phyloP scores from a whole-genome alignment of 2,329 filamentous ascomycete species.

The Diplocarpon rosae region DNA sequence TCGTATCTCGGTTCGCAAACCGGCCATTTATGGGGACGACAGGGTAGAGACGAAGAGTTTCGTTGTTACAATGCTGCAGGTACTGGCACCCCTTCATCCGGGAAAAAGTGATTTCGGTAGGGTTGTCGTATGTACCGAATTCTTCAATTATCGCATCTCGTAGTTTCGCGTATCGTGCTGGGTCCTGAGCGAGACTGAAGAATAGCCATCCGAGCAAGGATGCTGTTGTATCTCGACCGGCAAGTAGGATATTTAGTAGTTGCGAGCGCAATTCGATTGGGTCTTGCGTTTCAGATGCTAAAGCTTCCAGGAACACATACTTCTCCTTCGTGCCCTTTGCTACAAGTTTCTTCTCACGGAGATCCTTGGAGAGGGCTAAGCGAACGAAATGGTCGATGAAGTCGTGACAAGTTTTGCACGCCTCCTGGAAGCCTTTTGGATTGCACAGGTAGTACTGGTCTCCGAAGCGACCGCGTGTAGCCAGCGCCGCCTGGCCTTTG shows the following conservation, averaged over 20 bases:
- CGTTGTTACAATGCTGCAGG: slow-evolving; percentile 23
- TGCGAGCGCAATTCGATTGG: slow-evolving; percentile 38
- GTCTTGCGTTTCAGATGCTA: slow-evolving; percentile 38
- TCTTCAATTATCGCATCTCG: slow-evolving; percentile 31
- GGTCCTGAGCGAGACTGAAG: slow-evolving; percentile 32
- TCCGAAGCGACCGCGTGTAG: slow-evolving; percentile 13
- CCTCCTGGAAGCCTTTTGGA: slow-evolving; percentile 26
- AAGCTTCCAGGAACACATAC: slow-evolving; percentile 44
- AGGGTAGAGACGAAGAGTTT: slow-evolving; percentile 41
- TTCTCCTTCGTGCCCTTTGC: slow-evolving; percentile 21
- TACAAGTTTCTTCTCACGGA: slow-evolving; percentile 22
- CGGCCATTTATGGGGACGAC: slow-evolving; percentile 42
- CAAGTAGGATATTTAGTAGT: slow-evolving; percentile 42
- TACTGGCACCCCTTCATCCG: slow-evolving; percentile 23
- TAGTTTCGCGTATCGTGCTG: slow-evolving; percentile 32
- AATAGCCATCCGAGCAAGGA: slow-evolving; percentile 39
- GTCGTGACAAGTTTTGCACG: slow-evolving; percentile 25
- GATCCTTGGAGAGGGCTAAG: slow-evolving; percentile 25
- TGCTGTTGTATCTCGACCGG: slow-evolving; percentile 48
- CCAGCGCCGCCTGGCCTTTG: slow-evolving; percentile 27
- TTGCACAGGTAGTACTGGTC: slow-evolving; percentile 16
- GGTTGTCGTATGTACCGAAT: slow-evolving; percentile 26
- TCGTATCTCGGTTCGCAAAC: slow-evolving; percentile 34
- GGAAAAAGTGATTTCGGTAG: slow-evolving; percentile 21
- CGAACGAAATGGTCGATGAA: slow-evolving; percentile 40